Evolutionary conservation across 2,329 filamentous ascomycete genomes (phyloP), one percentile per base, ranked within the genome.

Genomic region (Aspergillus pseudonomiae): DNA sequence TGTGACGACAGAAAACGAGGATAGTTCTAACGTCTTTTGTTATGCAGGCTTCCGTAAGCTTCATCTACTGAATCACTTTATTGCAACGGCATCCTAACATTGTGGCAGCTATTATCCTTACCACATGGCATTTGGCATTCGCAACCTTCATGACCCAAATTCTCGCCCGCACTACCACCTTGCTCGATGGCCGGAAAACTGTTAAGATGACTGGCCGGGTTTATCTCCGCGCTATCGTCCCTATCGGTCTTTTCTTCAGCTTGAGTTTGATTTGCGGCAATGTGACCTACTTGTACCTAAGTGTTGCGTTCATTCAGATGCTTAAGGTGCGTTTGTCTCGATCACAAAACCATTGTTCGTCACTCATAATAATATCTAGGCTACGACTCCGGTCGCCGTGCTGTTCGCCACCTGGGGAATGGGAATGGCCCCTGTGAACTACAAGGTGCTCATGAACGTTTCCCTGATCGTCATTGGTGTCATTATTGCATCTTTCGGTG

Each of bases 221-320:
- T 73, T 98, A 98, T 80, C 83, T 98, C 65, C 90, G 93, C 72
- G 93, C 93, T 45, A 96, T 98, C 70, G 90, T 97, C 46, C 94
- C 94, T 60, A 97, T 98, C 73, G 94, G 94, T 70, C 81, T 97
- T 75, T 96, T 97, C 83, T 98, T 97, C 88, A 95, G 91, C 77
- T 83, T 97, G 83, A 95, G 91, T 80, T 86, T 98, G 84, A 97
- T 98, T 77, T 97, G 93, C 80, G 93, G 94, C 75, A 97, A 97
- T 83, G 82, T 96, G 80, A 94, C 94, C 71, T 97, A 97, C 77
- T 86, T 97, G 60, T 96, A 97, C 81, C 87, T 97, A 63, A 94
- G 91, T 70, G 94, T 97, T 64, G 91, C 94, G 65, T 97, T 97
- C 80, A 97, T 98, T 74, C 94, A 97, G 85, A 98, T 98, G 94